Evolutionary conservation across 208 protist genomes (phyloP), one percentile per base, ranked within the genome.

Genomic region (Kentomonas sorsogonicus): DNA sequence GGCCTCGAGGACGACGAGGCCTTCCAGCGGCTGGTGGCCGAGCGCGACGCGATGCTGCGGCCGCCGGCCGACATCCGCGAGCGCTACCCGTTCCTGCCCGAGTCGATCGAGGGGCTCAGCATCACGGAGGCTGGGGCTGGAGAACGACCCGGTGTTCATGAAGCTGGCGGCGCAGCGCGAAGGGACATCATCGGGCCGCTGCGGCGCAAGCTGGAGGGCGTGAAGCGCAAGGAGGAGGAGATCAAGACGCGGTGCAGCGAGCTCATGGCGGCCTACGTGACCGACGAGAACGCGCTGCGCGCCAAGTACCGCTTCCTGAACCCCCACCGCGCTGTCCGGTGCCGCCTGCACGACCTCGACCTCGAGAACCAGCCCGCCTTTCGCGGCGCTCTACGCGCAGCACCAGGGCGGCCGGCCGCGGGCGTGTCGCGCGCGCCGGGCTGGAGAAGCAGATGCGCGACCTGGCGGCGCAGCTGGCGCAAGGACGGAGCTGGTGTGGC

Each of bases 61-160:
- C 75, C 75, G 29, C 74, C 75, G 22, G 64, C 51, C 26, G 61
- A 77, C 27, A 43, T 87, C 34, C 57, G 64, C 9, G 72, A 77
- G 27, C 67, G 73, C 33, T 88, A 79, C 53, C 80, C 80, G 3
- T 82, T 82, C 61, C 65, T 87, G 39, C 61, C 71, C 3, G 33
- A 52, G 7, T 63, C 67, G 6, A 74, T 86, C 40, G 67, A 83
- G 9, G 75, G 66, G 13, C 59, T 80, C 34, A 66, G 63, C 20
- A 74, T 86, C 15, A 56, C 63, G 29, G 63, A 77, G 48, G 20
- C 69, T 89, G 0, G 63, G 69, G 3, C 46, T 89, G 23, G 74
- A 89, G 46, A 66, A 70, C 16, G 82, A 89, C 52, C 53, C 66
- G 6, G 40, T 64, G 27, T 86, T 86, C 52, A 73, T 82, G 60